Evolutionary conservation across 805 yeast species (phyloP).

Genomic region (Wickerhamomyces xylosicus): DNA sequence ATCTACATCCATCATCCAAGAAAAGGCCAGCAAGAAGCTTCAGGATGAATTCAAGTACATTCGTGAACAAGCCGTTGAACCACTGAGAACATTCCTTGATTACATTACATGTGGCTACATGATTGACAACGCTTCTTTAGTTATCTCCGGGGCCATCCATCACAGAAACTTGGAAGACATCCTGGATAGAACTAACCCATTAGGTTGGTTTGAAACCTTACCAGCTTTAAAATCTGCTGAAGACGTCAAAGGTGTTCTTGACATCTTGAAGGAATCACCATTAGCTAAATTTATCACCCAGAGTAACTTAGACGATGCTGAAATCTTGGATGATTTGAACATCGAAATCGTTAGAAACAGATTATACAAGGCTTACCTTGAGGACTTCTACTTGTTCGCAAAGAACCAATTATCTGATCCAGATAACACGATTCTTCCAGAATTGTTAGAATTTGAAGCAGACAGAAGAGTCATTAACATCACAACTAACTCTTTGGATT

Average conservation of each 20-base stretch:
- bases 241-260: constrained; percentile 87
- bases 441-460: constrained; percentile 80
- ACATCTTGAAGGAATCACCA: constrained; percentile 93
- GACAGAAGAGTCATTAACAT: constrained; percentile 93
- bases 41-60: constrained; percentile 80
- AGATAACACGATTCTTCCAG: constrained; percentile 70
- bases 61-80: constrained; percentile 74
- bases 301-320: constrained; percentile 55
- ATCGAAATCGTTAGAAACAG: constrained; percentile 91
- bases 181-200: constrained; percentile 84
- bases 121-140: constrained; percentile 94
- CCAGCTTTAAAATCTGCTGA: constrained; percentile 94
- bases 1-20: constrained; percentile 80
- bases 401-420: constrained; percentile 52
- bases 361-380: constrained; percentile 85
- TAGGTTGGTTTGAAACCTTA: constrained; percentile 97
- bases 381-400: constrained; percentile 71
- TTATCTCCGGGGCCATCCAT: constrained; percentile 95
- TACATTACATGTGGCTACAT: constrained; percentile 92
- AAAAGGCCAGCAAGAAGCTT: constrained; percentile 61
- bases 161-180: constrained; percentile 87
- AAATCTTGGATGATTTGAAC: constrained; percentile 88
- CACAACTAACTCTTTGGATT: constrained; percentile 77
- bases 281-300: constrained; percentile 93
- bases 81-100: constrained; percentile 76